A percentile compares a stretch with the other conserved stretches of the same genome.
Conservation (phyloP, 2,329 filamentous ascomycete species). For the Stemphylium vesicarium region DNA sequence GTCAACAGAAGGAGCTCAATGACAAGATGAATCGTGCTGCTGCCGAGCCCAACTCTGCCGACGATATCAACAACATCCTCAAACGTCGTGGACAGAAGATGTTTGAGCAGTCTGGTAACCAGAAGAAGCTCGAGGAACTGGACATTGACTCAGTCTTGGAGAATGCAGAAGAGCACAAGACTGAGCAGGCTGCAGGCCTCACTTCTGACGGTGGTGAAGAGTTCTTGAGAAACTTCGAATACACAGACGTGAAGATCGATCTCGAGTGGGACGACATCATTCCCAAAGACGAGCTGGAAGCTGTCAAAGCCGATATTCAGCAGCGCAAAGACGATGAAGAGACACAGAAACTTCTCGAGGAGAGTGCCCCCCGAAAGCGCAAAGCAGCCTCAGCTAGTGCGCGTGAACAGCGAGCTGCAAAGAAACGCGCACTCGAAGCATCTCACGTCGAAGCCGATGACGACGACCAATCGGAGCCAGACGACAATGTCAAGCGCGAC, state of each 20-base stretch:
- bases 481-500: conserved; percentile 67
- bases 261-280: conserved; percentile 99
- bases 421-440: conserved; percentile 73
- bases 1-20: conserved; percentile 78
- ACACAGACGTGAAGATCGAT: conserved; percentile 96
- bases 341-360: conserved; percentile 79
- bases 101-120: conserved; percentile 97
- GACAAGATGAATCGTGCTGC: conserved; percentile 70
- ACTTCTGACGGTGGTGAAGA: conserved; percentile 96
- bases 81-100: conserved; percentile 99
- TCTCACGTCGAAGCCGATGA: conserved; percentile 71
- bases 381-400: conserved; percentile 67
- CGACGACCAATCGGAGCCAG: conserved; percentile 46
- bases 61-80: conserved; percentile 94
- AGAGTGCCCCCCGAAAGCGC: conserved; percentile 80
- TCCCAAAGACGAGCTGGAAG: conserved; percentile 87
- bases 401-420: conserved; percentile 69
- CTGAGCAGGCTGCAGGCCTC: conserved; percentile 91
- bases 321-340: conserved; percentile 83
- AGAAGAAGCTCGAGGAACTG: conserved; percentile 93
- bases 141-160: conserved; percentile 97
- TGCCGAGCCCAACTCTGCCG: conserved; percentile 85
- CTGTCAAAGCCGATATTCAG: conserved; percentile 88
- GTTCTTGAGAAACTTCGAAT: conserved; percentile 87
- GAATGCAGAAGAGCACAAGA: conserved; percentile 96